Evolutionary conservation across 768 basidiomycete species (phyloP), one percentile per base, ranked within the genome.

Genomic region (Leccinellum albellum): DNA sequence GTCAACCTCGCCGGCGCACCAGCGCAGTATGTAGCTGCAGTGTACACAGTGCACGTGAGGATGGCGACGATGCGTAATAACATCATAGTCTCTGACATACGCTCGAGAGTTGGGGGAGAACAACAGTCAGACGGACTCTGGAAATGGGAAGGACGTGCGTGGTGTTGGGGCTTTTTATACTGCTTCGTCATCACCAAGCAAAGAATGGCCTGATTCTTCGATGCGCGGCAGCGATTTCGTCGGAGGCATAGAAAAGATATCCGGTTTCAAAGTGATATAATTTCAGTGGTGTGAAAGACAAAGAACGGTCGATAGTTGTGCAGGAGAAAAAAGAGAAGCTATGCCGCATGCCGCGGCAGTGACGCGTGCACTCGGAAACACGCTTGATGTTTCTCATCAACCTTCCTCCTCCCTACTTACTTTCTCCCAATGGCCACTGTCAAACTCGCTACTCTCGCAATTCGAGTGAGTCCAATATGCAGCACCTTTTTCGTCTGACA

Each of bases 361-460:
- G 35, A 37, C 35, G 35, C 35, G 35, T 37, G 35, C 35, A 37
- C 26, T 26, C 26, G 26, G 26, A 67, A 15, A 23, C 10, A 15
- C 14, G 42, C 33, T 3, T 44, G 6, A 45, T 8, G 17, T 17
- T 17, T 37, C 35, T n/a, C 35, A 17, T 9, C 17, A 37, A 1
- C 6, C 28, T 28, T 28, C 44, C 21, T 26, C 17, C 32, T 13
- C 21, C 32, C 28, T 48, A 31, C 3, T 23, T 48, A 31, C 3
- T 23, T 20, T n/a, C 33, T 26, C 33, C 4, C 32, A 26, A 89
- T 91, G 89, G 89, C 89, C 14, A 82, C 83, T 53, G 83, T 81
- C 20, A 91, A 91, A 70, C 75, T 91, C 42, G 89, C 82, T 12
- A 87, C 87, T 2, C 80, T 91, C n/a, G 65, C 82, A 50, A 88